These are phyloP conservation scores for Hypoxylon cercidicola DNA, from an alignment of 495 filamentous ascomycete species.

Conservation along the genomic window DNA sequence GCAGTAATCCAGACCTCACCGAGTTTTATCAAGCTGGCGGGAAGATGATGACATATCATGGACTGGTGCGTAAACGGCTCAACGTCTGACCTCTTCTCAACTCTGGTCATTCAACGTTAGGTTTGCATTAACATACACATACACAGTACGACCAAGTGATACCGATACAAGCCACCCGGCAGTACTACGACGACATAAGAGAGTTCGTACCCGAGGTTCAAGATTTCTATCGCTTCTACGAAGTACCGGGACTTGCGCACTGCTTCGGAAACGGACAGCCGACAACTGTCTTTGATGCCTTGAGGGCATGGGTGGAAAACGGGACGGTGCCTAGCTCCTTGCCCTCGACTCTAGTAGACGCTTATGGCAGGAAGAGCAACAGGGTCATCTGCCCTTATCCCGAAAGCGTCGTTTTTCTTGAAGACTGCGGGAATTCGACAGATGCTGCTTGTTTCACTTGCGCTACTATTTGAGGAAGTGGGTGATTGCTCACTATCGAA, in stretches of 20 bases:
- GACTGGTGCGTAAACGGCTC: slow-evolving; percentile 50
- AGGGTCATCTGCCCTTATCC: slow-evolving; percentile 46
- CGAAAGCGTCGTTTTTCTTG: slow-evolving; percentile 12
- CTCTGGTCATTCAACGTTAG: not conserved
- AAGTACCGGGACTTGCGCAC: slow-evolving; percentile 48
- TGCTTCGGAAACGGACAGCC: slow-evolving; percentile 47
- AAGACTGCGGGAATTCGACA: slow-evolving; percentile 6
- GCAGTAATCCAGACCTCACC: slow-evolving; percentile 54
- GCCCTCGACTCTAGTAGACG: slow-evolving; percentile 26
- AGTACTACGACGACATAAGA: slow-evolving; percentile 44
- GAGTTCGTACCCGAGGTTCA: slow-evolving; percentile 21
- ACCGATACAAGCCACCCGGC: slow-evolving; percentile 33
- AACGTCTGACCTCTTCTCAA: not conserved
- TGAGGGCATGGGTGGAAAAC: slow-evolving; percentile 52
- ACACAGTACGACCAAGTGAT: slow-evolving; percentile 39
- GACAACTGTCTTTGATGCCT: slow-evolving; percentile 34
- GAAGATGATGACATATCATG: slow-evolving; percentile 60
- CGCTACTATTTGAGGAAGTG: not conserved
- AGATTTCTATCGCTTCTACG: slow-evolving; percentile 47
- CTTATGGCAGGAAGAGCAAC: slow-evolving; percentile 17
- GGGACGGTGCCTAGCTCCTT: slow-evolving; percentile 40
- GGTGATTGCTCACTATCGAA: too few species aligned
- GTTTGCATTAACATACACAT: not conserved
- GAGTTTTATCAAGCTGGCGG: slow-evolving; percentile 51
- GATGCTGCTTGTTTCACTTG: slow-evolving; percentile 22